A percentile compares a stretch with the other conserved stretches of the same genome.
Conservation (phyloP, 345 rosid genomes). For the Bretschneidera sinensis region DNA sequence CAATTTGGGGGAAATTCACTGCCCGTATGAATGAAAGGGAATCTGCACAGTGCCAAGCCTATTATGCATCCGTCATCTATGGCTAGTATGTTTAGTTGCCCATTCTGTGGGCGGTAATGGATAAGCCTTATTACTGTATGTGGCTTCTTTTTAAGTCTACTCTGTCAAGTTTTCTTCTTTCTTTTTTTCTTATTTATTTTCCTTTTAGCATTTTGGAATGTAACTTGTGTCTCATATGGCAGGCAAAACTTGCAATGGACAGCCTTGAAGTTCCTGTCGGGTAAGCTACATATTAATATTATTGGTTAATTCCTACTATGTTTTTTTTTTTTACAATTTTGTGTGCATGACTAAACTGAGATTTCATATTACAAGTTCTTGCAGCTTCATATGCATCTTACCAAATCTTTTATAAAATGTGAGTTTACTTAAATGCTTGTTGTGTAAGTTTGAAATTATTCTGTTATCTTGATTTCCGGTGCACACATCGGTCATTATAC, state of each 20-base stretch:
- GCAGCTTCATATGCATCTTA: neutral
- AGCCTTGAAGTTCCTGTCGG: slow-evolving; percentile 84
- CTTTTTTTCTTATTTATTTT: neutral
- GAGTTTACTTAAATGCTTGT: neutral
- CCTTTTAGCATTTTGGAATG: neutral
- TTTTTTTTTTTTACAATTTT: slow-evolving; percentile 2
- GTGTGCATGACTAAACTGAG: neutral
- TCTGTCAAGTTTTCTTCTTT: neutral
- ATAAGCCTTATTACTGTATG: neutral
- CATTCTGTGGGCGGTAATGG: too few species aligned
- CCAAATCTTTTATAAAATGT: neutral
- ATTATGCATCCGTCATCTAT: too few species aligned
- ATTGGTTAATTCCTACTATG: slow-evolving; percentile 3
- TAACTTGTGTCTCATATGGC: slow-evolving; percentile 1
- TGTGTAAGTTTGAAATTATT: too few species aligned
- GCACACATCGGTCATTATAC: neutral
- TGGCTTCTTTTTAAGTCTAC: neutral
- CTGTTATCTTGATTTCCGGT: too few species aligned
- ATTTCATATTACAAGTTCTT: neutral
- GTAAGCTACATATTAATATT: slow-evolving; percentile 26
- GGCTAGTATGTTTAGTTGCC: too few species aligned
- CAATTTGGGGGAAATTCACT: too few species aligned
- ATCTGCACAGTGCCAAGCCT: neutral
- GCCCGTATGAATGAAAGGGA: too few species aligned
- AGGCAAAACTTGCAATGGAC: slow-evolving; percentile 78